phyloP scores from a whole-genome alignment of 2,329 filamentous ascomycete genomes.

The Paecilomyces formosus region DNA sequence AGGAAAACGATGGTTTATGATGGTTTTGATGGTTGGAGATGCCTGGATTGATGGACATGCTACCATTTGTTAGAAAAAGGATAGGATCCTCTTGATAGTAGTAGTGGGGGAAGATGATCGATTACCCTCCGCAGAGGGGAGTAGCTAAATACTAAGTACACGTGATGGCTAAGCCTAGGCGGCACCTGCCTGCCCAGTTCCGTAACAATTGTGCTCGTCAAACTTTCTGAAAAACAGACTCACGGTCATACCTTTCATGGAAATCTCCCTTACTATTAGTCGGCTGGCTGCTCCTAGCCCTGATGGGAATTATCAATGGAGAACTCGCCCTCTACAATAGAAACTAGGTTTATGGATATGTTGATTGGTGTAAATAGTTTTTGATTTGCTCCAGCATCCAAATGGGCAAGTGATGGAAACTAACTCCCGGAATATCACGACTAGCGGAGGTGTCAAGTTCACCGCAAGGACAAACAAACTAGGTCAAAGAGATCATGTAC shows the following conservation, averaged over 20 bases:
- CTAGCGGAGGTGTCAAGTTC: not conserved
- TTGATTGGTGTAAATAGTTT: not conserved
- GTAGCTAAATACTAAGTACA: no score
- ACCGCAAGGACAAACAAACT: not conserved
- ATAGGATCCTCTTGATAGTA: no score
- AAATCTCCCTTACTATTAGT: not conserved
- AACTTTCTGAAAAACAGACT: not conserved
- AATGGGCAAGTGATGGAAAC: not conserved
- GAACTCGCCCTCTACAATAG: not conserved
- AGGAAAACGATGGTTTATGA: no score
- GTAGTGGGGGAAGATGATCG: no score
- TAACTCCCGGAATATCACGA: not conserved
- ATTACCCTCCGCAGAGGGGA: no score
- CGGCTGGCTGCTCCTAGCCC: not conserved
- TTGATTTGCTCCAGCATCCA: not conserved
- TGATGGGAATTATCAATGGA: not conserved
- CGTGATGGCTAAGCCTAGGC: no score
- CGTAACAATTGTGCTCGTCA: no score
- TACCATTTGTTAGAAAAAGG: no score
- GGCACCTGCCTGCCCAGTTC: no score
- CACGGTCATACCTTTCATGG: not conserved
- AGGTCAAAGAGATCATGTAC: conserved; percentile 2
- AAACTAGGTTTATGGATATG: not conserved
- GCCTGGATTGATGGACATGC: no score
- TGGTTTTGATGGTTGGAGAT: no score